Evolutionary conservation across 2,329 filamentous ascomycete species (phyloP).

Genomic region (Escovopsis weberi): DNA sequence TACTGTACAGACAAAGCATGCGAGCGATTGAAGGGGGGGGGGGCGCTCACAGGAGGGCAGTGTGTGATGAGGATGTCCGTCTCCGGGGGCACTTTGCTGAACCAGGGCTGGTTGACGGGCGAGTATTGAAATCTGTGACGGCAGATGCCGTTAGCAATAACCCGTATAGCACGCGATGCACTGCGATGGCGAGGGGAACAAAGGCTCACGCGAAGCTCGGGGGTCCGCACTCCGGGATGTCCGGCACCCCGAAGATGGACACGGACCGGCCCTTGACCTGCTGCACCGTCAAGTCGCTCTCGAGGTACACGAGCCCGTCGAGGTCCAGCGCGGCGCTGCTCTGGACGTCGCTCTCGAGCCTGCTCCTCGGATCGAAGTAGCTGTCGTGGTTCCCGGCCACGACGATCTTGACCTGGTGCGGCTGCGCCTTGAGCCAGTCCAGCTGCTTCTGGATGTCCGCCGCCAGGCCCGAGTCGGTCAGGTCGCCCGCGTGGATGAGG

Average conservation of each 20-base stretch:
- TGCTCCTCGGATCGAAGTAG: slow-evolving; percentile 58
- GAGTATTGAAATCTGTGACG: slow-evolving; percentile 54
- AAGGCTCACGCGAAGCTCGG: slow-evolving; percentile 42
- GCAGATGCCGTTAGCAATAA: neutral
- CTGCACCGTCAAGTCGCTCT: slow-evolving; percentile 51
- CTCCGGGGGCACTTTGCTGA: slow-evolving; percentile 51
- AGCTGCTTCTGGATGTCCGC: slow-evolving; percentile 68
- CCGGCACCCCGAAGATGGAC: slow-evolving; percentile 62
- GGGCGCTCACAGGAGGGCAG: slow-evolving; percentile 41
- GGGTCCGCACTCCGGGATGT: slow-evolving; percentile 64
- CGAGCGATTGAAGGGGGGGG: no score
- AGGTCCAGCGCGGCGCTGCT: slow-evolving; percentile 43
- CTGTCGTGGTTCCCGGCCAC: slow-evolving; percentile 83
- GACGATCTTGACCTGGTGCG: slow-evolving; percentile 67
- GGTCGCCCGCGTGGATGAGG: slow-evolving; percentile 79
- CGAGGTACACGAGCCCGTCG: slow-evolving; percentile 58
- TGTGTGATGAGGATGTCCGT: slow-evolving; percentile 74
- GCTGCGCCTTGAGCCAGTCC: slow-evolving; percentile 63
- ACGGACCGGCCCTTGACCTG: slow-evolving; percentile 43
- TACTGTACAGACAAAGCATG: neutral
- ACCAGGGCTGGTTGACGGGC: slow-evolving; percentile 53
- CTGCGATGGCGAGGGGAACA: neutral
- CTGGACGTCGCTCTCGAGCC: slow-evolving; percentile 40
- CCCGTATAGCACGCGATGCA: neutral
- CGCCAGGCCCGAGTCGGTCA: slow-evolving; percentile 58